Conservation (phyloP, 1,284 basidiomycete genomes). For the Leccinum solheimii region DNA sequence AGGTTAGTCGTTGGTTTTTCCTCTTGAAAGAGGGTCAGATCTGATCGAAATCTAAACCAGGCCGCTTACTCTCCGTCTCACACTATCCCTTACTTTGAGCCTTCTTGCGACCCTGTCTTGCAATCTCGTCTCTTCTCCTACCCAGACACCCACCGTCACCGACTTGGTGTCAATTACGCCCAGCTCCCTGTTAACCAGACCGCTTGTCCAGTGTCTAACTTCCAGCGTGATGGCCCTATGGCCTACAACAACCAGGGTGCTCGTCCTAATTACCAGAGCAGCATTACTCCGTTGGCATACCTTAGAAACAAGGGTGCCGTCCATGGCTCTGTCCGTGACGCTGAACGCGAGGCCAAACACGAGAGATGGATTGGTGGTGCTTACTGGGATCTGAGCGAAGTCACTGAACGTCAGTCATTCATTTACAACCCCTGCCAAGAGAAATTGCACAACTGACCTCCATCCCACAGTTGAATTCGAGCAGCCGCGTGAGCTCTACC, state of each 20-base stretch:
- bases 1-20: constrained; percentile 43
- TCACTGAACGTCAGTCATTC: constrained; percentile 72
- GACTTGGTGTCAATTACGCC: constrained; percentile 83
- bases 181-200: constrained; percentile 91
- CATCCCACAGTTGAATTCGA: constrained; percentile 76
- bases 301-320: constrained; percentile 39
- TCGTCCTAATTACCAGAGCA: constrained; percentile 85
- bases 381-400: constrained; percentile 70
- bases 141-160: constrained; percentile 91
- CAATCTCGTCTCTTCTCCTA: constrained; percentile 95
- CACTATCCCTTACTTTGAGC: constrained; percentile 83
- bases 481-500: constrained; percentile 82
- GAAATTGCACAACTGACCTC: constrained; percentile 2
- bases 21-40: not conserved
- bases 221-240: constrained; percentile 79
- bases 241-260: constrained; percentile 77
- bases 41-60: constrained; percentile 39
- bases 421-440: not conserved
- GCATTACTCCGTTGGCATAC: constrained; percentile 64
- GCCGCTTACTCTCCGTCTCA: constrained; percentile 87
- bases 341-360: constrained; percentile 50
- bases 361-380: constrained; percentile 77
- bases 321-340: constrained; percentile 41
- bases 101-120: constrained; percentile 86
- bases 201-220: constrained; percentile 74